Base-by-base conservation (phyloP, 495 filamentous ascomycete genomes). In the Aspergillus sclerotiicarbonarius region DNA sequence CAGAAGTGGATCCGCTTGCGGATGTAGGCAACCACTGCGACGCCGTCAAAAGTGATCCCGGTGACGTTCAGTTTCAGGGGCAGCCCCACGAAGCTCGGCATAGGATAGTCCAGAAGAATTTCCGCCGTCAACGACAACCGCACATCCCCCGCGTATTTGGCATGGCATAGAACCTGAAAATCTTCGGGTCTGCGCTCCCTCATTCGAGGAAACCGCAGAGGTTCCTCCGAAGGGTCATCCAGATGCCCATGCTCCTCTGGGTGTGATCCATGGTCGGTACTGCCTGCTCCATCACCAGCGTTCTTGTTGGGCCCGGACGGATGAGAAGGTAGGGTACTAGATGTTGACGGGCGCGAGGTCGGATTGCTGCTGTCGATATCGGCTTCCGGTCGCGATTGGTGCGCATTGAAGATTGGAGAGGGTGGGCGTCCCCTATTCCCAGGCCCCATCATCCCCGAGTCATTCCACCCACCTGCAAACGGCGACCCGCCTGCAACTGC, bases 31-130 rank as follows among this genome's bases (percentile, higher is more conserved):
- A 98, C 69, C 32, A 97, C 87, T 0, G 91, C 94, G 2, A 98
- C 87, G 0, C 94, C 94, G 73, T 98, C 92, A 64, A 98, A 98
- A 13, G 89, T 91, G 44, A 98, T 71, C 0, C 95, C 94, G 0
- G 94, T 97, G 61, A 98, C 92, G 60, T 92, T 93, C 3, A 98
- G 79, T 64, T 90, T 89, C 12, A 98, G 77, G 0, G 94, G 94
- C 16, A 98, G 89, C 1, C 91, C 90, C 9, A 96, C 94, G 62
- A 98, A 98, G 72, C 87, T 92, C 10, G 91, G 91, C 88, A 97
- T 96, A 0, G 94, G 94, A 68, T 98, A 98, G 74, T 98, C 94
- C 30, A 98, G 88, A 18, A 98, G 78, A 41, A 98, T 92, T 67
- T 96, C 91, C 0, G 94, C 91, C 13, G 94, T 97, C 18, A 98